Evolutionary conservation across 257 asterid genomes (phyloP).

Genomic region (Ballota nigra): DNA sequence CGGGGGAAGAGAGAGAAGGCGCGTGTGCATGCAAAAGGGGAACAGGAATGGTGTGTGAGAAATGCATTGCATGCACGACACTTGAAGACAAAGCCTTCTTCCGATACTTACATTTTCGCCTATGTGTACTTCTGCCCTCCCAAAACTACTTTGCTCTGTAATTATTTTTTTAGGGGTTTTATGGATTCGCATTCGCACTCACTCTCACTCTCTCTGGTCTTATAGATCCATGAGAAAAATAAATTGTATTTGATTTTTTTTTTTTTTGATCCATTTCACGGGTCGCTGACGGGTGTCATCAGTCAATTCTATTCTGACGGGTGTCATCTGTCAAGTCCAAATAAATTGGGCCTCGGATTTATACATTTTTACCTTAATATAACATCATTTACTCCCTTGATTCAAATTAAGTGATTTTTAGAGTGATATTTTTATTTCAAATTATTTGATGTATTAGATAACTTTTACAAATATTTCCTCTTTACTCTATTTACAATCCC

Average conservation of each 20-base stretch:
- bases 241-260: not conserved
- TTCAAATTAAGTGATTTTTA: too few relatives aligned
- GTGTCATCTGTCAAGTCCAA: too few relatives aligned
- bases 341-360: too few relatives aligned
- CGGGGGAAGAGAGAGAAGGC: slow-evolving; percentile 36
- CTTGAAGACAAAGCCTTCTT: slow-evolving; percentile 39
- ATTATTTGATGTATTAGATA: too few relatives aligned
- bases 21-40: slow-evolving; percentile 63
- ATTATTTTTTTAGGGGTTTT: not conserved
- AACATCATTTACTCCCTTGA: too few relatives aligned
- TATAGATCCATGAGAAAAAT: not conserved
- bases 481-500: too few relatives aligned
- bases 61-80: slow-evolving; percentile 99
- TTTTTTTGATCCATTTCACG: not conserved
- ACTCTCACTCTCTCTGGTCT: slow-evolving; percentile 13
- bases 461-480: too few relatives aligned
- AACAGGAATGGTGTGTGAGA: slow-evolving; percentile 42
- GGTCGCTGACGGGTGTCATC: too few relatives aligned
- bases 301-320: too few relatives aligned
- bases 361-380: too few relatives aligned
- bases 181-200: not conserved
- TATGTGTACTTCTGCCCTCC: slow-evolving; percentile 10
- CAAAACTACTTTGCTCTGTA: slow-evolving; percentile 2
- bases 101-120: slow-evolving; percentile 11
- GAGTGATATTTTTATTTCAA: too few relatives aligned